Conservation (phyloP, 352 stramenopile species). For the Thalassiosira delicatula region DNA sequence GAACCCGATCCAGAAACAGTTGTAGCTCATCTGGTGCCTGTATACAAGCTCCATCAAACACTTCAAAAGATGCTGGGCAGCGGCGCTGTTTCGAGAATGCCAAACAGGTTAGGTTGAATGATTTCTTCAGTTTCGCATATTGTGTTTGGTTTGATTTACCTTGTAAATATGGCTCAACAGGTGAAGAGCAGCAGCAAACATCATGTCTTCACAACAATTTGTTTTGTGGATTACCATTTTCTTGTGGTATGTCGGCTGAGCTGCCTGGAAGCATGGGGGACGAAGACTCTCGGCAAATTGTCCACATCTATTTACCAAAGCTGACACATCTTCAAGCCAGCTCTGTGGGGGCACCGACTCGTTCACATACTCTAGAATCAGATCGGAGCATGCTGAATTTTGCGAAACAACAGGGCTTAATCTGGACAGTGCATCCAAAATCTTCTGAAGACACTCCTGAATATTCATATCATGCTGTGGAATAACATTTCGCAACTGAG, state of each 20-base stretch:
- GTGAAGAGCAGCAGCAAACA: constrained; percentile 36
- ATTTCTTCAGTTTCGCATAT: neutral
- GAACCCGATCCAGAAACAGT: constrained; percentile 51
- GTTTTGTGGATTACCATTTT: constrained; percentile 53
- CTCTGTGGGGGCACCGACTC: constrained; percentile 8
- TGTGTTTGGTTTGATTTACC: constrained; percentile 13
- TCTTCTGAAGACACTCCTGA: constrained; percentile 14
- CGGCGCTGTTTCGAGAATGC: constrained; percentile 20
- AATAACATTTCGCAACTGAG: neutral
- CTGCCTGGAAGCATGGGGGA: constrained; percentile 33
- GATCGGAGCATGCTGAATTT: constrained; percentile 1
- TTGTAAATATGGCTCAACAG: constrained; percentile 56
- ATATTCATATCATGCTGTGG: too few relatives aligned
- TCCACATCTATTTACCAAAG: constrained; percentile 39
- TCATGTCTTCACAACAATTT: constrained; percentile 31
- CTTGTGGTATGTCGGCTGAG: constrained; percentile 21
- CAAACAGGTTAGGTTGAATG: neutral
- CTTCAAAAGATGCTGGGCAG: constrained; percentile 48
- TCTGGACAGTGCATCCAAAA: constrained; percentile 31
- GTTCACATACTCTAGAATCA: constrained; percentile 28
- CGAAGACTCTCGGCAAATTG: constrained; percentile 33
- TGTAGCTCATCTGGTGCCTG: constrained; percentile 35
- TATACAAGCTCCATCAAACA: constrained; percentile 43
- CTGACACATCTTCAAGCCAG: constrained; percentile 44
- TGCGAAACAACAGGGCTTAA: constrained; percentile 36